Evolutionary conservation across 352 stramenopile genomes (phyloP), one percentile per base, ranked within the genome.

Genomic region (Phytophthora tubulina): DNA sequence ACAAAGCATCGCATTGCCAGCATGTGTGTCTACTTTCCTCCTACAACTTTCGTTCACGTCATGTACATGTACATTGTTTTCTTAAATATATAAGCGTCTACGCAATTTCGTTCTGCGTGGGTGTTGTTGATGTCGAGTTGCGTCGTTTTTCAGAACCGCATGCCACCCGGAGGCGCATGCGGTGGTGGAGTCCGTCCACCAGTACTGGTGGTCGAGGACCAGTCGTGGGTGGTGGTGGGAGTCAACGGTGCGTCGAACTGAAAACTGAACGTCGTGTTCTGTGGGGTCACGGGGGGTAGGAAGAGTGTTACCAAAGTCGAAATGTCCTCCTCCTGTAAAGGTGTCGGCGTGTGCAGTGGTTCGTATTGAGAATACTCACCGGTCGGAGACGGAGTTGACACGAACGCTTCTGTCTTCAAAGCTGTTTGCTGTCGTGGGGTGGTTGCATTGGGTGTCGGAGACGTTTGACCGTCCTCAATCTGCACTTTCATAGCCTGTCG

Each of bases 241-340:
- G 44, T 32, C n/a, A 38, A 33, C 14, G 62, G 35, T 6, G 7
- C 38, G 27, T 48, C 33, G 17, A 38, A 17, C 15, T 64, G 44
- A 15, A 41, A 62, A 5, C 48, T 66, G 38, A 78, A 71, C 38
- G 54, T 58, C 5, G 4, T n/a, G 14, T 32, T 44, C 21, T 27
- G 21, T 27, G 21, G 21, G 21, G 21, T 27, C 38, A n/a, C 3
- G 5, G 51, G 50, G 9, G 74, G 64, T 15, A 75, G 50, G 36
- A 85, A 85, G 7, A 85, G 73, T 35, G 63, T 59, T 13, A 85
- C 55, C 38, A 85, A 69, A 31, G 73, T 85, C 53, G 73, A 69
- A 35, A 85, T 79, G 39, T 85, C 78, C 56, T 85, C 78, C 30
- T 81, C 72, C 48, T 76, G 61, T 17, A 85, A 49, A 2, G 78